Evolutionary conservation across 176 grass and related monocot species (phyloP), one percentile per base, ranked within the genome.

Genomic region (Triticum urartu): DNA sequence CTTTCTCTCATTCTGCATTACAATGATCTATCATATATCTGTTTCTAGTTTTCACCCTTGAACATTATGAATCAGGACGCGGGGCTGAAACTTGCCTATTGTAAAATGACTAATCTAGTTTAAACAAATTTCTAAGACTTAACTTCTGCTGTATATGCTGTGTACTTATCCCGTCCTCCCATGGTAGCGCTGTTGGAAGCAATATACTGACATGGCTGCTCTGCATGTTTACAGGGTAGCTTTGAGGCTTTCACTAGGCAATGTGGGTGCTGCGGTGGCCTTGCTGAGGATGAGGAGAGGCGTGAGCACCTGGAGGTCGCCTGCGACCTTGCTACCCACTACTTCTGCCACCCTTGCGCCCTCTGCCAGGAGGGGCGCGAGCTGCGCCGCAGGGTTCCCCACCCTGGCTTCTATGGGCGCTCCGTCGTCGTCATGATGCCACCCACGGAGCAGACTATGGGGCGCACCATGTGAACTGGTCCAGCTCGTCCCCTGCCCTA

Each of bases 331-430:
- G 84, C 77, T 0, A 94, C 96, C 35, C 93, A 98, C 78, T 98
- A 91, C 58, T 34, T 91, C 20, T 95, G 93, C n/a, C 96, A 98
- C 87, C 84, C 86, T 17, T 98, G 91, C 3, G 92, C 96, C 42
- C 93, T 98, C 52, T 98, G 92, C 85, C 93, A 95, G 79, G 96
- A 98, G 63, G 93, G 91, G 4, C 93, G 93, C 0, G 92, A 98
- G 84, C 79, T 95, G 77, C 96, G 96, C 4, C 93, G 96, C 59
- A 72, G 91, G 78, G 77, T 79, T 21, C 93, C 90, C 24, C 96
- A 98, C 42, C 93, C 96, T 5, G 96, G 96, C 21, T 92, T 98
- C 88, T 91, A 87, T 9, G 86, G 75, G 15, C 84, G 71, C 34
- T 84, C 93, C 0, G 35, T 89, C 81, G 33, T 90, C 0, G 84